Base-by-base conservation (phyloP, 177 flowering plant species). In the Vitis hybrid region DNA sequence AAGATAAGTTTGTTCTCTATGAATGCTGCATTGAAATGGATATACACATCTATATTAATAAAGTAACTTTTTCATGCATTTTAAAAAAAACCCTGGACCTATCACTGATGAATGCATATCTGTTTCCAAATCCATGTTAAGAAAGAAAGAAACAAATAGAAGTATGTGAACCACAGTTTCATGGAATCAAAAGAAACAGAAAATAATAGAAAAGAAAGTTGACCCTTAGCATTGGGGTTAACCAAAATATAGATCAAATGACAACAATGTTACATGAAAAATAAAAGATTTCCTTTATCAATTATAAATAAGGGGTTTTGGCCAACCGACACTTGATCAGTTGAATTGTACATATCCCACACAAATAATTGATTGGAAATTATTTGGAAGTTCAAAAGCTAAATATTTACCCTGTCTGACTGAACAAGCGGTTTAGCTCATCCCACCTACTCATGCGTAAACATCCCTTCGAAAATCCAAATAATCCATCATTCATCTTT, bases 401-500 rank as follows among this genome's bases (percentile, higher is more conserved):
- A n/a, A 31, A 12, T 70, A 14, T 82, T 75, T 83, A 92, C 98
- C 93, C 88, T 3, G 94, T 87, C 75, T 75, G 75, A 3, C 51
- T 73, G 82, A 94, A 86, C 2, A 94, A 83, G 45, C 67, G 73
- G 76, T 95, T 90, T 51, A 95, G 84, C 62, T 86, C 88, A 76
- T 93, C 96, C 99, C 99, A 95, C 65, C 98, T 86, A 2, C 75
- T 66, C 93, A 85, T 80, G 58, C n/a, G 80, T 49, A 95, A 83
- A 74, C 99, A 95, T 74, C 98, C 98, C 65, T 78, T 84, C 26
- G 98, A 91, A 82, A 88, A 95, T 31, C 97, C 99, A 77, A 95
- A 95, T 69, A 93, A 72, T 22, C 90, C 97, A 77, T 60, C 81
- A 50, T 64, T 69, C 71, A 52, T 72, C 74, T 83, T 89, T 57